These are phyloP conservation scores for Termitomyces sp. DNA, from an alignment of 768 basidiomycete genomes.

Conservation along the genomic window DNA sequence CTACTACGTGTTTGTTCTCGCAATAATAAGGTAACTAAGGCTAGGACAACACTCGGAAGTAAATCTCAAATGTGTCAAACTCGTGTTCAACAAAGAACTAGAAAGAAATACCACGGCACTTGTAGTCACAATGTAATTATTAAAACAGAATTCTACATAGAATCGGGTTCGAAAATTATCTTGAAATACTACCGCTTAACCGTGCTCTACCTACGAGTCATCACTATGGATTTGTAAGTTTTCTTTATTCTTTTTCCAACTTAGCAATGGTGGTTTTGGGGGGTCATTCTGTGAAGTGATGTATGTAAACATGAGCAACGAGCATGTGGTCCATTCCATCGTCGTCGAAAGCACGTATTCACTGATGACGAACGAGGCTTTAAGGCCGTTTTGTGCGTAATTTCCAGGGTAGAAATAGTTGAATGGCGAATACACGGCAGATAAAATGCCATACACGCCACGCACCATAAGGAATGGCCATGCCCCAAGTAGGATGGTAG, in stretches of 20 bases:
- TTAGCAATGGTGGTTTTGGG: constrained; percentile 3
- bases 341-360: constrained; percentile 23
- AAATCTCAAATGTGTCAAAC: neutral
- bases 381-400: constrained; percentile 18
- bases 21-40: neutral
- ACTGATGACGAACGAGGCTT: constrained; percentile 18
- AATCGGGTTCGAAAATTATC: neutral
- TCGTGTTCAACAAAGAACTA: neutral
- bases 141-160: neutral
- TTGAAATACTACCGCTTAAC: neutral
- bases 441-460: constrained; percentile 27
- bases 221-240: neutral
- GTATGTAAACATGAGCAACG: constrained; percentile 17
- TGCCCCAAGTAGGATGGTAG: constrained; percentile 20
- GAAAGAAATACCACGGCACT: neutral
- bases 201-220: neutral
- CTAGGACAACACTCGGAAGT: neutral
- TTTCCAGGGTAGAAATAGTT: constrained; percentile 21
- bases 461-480: constrained; percentile 30
- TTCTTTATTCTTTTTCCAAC: neutral
- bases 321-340: constrained; percentile 23
- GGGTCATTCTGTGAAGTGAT: constrained; percentile 18
- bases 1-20: neutral
- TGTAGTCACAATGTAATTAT: neutral
- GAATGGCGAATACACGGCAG: constrained; percentile 18